These are phyloP conservation scores for Claviceps monticola DNA, from an alignment of 2,329 filamentous ascomycete species.

Conservation along the genomic window DNA sequence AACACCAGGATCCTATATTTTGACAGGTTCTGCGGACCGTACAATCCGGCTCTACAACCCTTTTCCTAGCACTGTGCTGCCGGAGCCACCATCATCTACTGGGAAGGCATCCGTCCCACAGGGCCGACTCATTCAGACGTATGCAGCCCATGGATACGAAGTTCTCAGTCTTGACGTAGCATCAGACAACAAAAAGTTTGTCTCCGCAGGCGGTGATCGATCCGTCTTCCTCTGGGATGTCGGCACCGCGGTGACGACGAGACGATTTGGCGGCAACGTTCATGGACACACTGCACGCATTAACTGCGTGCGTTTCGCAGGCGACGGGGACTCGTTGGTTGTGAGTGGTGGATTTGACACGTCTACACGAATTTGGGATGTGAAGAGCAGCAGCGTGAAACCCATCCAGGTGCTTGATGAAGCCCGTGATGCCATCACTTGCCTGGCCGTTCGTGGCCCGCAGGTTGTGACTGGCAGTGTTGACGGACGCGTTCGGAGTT, in stretches of 20 bases:
- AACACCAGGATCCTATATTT: constrained; percentile 59
- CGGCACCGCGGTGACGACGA: constrained; percentile 58
- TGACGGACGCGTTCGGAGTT: constrained; percentile 67
- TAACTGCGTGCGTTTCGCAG: constrained; percentile 68
- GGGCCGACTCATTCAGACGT: constrained; percentile 67
- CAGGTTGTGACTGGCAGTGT: constrained; percentile 66
- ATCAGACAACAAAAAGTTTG: constrained; percentile 69
- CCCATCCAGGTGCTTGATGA: constrained; percentile 62
- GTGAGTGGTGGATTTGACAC: constrained; percentile 63
- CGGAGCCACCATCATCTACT: constrained; percentile 12
- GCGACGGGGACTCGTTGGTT: constrained; percentile 59
- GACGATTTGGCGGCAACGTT: constrained; percentile 51
- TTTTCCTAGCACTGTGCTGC: constrained; percentile 30
- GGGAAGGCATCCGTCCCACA: constrained; percentile 23
- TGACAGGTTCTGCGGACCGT: constrained; percentile 78
- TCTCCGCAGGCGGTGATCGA: constrained; percentile 79
- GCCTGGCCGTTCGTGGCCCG: constrained; percentile 31
- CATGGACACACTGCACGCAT: constrained; percentile 58
- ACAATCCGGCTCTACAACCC: constrained; percentile 79
- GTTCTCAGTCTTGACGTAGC: constrained; percentile 69
- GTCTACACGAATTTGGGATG: constrained; percentile 65
- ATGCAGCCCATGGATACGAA: constrained; percentile 81
- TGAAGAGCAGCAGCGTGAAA: constrained; percentile 36
- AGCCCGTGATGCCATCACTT: constrained; percentile 54
- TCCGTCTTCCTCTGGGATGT: constrained; percentile 94